Evolutionary conservation across 1,284 basidiomycete genomes (phyloP), one percentile per base, ranked within the genome.

Genomic region (Apiotrichum gamsii): DNA sequence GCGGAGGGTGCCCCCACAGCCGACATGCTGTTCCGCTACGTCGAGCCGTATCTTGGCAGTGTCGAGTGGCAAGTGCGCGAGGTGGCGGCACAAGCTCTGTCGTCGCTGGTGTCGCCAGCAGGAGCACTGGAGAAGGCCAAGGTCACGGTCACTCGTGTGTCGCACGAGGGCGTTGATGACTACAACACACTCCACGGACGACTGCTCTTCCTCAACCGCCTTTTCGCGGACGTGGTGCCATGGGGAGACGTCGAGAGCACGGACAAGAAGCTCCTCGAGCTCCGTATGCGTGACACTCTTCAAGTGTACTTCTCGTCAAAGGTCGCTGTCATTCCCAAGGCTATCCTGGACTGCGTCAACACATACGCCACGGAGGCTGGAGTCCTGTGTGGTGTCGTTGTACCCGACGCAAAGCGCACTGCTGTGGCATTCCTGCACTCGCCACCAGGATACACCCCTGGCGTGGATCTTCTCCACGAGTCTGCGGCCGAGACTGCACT

Each of bases 21-120:
- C 29, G 49, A 56, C 6, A 20, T 36, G 9, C 42, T 68, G 20
- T 43, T 45, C 19, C 29, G 31, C 9, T 55, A 51, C 1, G 61
- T 66, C 5, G 45, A 52, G 50, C 47, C 52, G 3, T 65, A 58
- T 32, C 47, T 69, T 8, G 45, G 45, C 25, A 62, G 55, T 36
- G 40, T 39, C 13, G 66, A 70, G 40, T 64, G 65, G 54, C 64
- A 69, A 51, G 54, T 70, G 8, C 60, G 72, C 19, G 60, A 62
- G 41, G 65, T 66, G 8, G 60, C 69, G 16, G 61, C 63, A 15
- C 68, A 72, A 55, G 69, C 69, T 6, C 33, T 67, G 3, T 61
- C 69, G 3, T 66, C 65, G 9, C 52, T 71, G 4, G 13, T 64
- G 8, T 57, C 58, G 0, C 64, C 66, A 0, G 13, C 39, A 3